phyloP scores from a whole-genome alignment of 1,284 basidiomycete species.

The Tilletia walkeri region DNA sequence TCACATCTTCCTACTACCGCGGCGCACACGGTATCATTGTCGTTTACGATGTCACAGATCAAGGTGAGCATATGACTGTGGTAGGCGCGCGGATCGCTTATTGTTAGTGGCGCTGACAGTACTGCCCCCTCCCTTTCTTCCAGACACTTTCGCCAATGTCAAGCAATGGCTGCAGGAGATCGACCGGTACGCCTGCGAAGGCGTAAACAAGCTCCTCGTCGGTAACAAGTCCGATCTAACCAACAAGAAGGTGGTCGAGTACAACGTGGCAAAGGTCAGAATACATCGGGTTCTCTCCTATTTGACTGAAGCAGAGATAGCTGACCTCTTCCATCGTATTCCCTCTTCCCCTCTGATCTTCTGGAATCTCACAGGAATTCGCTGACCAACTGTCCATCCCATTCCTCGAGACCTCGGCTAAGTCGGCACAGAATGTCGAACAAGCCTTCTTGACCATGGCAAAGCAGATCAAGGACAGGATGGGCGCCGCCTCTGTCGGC shows the following conservation, averaged over 20 bases:
- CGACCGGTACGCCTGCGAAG: constrained; percentile 97
- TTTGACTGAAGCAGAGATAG: no score
- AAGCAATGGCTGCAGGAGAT: constrained; percentile 99
- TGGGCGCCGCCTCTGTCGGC: constrained; percentile 10
- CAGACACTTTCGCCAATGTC: constrained; percentile 95
- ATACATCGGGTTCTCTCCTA: not conserved
- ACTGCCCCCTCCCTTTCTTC: not conserved
- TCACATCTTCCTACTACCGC: constrained; percentile 86
- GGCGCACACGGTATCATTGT: constrained; percentile 94
- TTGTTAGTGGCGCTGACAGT: not conserved
- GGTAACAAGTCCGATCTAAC: constrained; percentile 98
- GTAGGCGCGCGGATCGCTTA: not conserved
- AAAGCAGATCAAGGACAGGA: constrained; percentile 56
- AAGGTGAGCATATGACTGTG: constrained; percentile 29
- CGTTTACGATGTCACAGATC: constrained; percentile 97
- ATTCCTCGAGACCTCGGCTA: constrained; percentile 59
- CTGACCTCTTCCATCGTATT: no score
- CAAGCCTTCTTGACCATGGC: constrained; percentile 60
- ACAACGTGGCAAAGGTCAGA: constrained; percentile 81
- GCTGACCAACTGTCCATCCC: constrained; percentile 56
- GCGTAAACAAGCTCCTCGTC: constrained; percentile 95
- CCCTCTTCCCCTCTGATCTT: no score
- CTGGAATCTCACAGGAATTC: constrained; percentile 26
- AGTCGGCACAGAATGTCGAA: constrained; percentile 59
- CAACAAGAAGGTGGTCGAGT: constrained; percentile 98